These are phyloP conservation scores for Tetrahymena elliotti DNA, from an alignment of 73 alveolate genomes.

Conservation along the genomic window DNA sequence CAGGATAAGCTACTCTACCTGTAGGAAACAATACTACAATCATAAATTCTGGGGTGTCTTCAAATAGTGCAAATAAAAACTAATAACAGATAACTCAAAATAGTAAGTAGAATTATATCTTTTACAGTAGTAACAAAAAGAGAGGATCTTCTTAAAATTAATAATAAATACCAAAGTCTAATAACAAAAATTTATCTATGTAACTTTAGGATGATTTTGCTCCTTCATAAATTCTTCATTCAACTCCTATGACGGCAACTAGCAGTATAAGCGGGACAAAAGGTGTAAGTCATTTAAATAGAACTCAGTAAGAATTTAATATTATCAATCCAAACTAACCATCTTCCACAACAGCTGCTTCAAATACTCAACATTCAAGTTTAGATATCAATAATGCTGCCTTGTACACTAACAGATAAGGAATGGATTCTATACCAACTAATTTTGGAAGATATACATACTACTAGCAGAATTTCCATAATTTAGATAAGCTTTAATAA, in stretches of 20 bases:
- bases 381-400: not conserved
- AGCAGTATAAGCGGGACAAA: not conserved
- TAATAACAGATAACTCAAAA: not conserved
- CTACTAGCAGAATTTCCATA: not conserved
- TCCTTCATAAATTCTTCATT: not conserved
- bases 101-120: not conserved
- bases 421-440: not conserved
- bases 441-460: not conserved
- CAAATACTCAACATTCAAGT: not conserved
- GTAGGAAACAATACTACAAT: not conserved
- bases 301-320: not conserved
- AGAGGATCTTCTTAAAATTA: not conserved
- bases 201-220: not conserved
- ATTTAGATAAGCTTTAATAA: not conserved
- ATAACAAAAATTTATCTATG: not conserved
- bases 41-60: not conserved
- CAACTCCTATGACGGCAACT: not conserved
- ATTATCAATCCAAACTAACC: not conserved
- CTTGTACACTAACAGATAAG: not conserved
- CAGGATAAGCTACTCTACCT: not conserved
- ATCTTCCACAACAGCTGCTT: not conserved
- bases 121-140: not conserved
- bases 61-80: not conserved
- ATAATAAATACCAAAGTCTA: not conserved
- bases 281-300: not conserved